phyloP scores from a whole-genome alignment of 495 filamentous ascomycete species.

The Aspergillus heteromorphus region DNA sequence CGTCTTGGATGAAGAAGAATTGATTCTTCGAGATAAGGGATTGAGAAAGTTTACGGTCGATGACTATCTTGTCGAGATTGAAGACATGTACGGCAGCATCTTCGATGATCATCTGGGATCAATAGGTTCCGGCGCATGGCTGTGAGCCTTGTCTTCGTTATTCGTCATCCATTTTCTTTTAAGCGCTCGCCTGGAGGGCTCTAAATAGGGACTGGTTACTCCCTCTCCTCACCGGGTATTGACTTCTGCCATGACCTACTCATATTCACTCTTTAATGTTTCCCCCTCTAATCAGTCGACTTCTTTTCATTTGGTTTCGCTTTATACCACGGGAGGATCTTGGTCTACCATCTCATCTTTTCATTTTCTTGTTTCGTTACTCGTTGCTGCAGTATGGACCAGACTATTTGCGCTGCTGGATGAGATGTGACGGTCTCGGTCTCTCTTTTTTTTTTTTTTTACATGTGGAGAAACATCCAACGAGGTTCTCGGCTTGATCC shows the following conservation, averaged over 20 bases:
- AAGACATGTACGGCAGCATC: constrained; percentile 55
- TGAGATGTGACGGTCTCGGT: constrained; percentile 10
- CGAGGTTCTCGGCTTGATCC: neutral
- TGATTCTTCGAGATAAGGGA: constrained; percentile 57
- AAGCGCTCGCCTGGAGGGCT: neutral
- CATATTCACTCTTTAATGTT: constrained; percentile 21
- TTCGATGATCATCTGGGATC: constrained; percentile 43
- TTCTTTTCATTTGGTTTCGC: constrained; percentile 5
- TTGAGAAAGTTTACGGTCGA: constrained; percentile 69
- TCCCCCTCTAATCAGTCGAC: constrained; percentile 1
- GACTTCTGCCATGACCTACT: constrained; percentile 19
- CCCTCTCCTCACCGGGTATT: neutral
- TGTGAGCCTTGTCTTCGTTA: constrained; percentile 22
- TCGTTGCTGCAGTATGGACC: constrained; percentile 3
- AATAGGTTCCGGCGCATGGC: constrained; percentile 34
- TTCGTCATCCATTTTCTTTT: neutral
- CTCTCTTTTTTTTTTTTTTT: no score
- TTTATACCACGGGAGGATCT: constrained; percentile 21
- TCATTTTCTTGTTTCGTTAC: constrained; percentile 3
- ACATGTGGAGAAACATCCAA: neutral
- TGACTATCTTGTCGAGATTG: constrained; percentile 82
- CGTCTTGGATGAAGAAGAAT: constrained; percentile 66
- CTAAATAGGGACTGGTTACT: constrained; percentile 20
- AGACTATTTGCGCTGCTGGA: neutral
- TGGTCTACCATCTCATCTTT: constrained; percentile 4